phyloP scores from a whole-genome alignment of 108 stramenopile species.

The Pseudonitzschia delicatissima region DNA sequence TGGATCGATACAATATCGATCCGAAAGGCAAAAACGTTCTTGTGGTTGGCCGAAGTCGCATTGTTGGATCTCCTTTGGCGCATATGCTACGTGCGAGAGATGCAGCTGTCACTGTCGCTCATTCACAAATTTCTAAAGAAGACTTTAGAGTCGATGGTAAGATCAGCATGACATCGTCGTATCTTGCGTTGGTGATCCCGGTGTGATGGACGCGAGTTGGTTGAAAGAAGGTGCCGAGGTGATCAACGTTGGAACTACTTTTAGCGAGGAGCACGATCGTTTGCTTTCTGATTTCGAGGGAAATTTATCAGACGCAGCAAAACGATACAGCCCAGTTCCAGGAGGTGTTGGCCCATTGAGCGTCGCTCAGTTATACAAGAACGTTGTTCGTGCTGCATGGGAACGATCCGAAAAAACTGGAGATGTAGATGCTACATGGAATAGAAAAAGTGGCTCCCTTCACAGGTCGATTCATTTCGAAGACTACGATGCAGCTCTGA shows the following conservation, averaged over 20 bases:
- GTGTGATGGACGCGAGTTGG: constrained; percentile 87
- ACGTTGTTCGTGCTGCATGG: constrained; percentile 14
- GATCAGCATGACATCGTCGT: constrained; percentile 94
- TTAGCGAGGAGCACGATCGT: constrained; percentile 66
- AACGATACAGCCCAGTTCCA: constrained; percentile 94
- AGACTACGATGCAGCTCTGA: constrained; percentile 35
- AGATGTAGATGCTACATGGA: constrained; percentile 1
- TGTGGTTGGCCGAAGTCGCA: constrained; percentile 89
- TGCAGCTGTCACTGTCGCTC: constrained; percentile 95
- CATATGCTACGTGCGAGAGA: constrained; percentile 85
- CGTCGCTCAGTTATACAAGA: constrained; percentile 89
- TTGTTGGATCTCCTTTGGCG: constrained; percentile 93
- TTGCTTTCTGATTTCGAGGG: constrained; percentile 85
- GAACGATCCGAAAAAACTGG: constrained; percentile 3
- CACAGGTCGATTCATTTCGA: constrained; percentile 33
- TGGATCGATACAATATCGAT: constrained; percentile 80
- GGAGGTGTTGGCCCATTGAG: constrained; percentile 99
- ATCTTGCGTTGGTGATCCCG: constrained; percentile 90
- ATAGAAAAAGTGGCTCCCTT: constrained; percentile 3
- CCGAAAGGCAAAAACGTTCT: constrained; percentile 93
- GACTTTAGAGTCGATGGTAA: constrained; percentile 65
- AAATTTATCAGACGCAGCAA: constrained; percentile 59
- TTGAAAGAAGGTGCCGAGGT: constrained; percentile 95
- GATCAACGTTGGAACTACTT: constrained; percentile 96
- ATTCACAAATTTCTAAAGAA: constrained; percentile 70